phyloP scores from a whole-genome alignment of 257 asterid genomes.

The Coffea eugenioides region DNA sequence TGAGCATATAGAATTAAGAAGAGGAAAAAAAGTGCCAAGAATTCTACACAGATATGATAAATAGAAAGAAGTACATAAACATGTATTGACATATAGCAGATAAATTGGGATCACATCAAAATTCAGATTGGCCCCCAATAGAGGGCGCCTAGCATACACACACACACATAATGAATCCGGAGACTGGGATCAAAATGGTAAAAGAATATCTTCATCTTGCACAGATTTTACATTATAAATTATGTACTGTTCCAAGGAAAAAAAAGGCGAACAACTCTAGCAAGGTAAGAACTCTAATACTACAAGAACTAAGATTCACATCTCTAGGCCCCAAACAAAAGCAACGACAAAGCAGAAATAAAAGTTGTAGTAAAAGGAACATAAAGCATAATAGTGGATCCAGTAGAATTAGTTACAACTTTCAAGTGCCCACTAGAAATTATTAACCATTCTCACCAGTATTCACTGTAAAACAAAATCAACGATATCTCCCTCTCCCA shows the following conservation, averaged over 20 bases:
- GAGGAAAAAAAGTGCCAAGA: no score
- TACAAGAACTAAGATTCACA: not conserved
- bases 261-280: not conserved
- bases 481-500: not conserved
- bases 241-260: no score
- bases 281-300: not conserved
- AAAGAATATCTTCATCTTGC: not conserved
- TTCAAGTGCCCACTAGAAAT: not conserved
- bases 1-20: no score
- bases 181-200: no score
- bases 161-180: no score
- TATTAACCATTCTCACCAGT: not conserved
- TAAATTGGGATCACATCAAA: no score
- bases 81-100: no score
- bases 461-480: not conserved
- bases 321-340: not conserved
- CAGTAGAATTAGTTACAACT: not conserved
- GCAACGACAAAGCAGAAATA: not conserved
- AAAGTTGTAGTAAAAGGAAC: not conserved
- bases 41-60: no score
- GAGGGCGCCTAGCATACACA: no score
- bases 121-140: no score
- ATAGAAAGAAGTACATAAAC: no score
- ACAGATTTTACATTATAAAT: not conserved
- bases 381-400: not conserved